Evolutionary conservation across 2,329 filamentous ascomycete species (phyloP), one percentile per base, ranked within the genome.

Genomic region (Penicillium rolfsii): DNA sequence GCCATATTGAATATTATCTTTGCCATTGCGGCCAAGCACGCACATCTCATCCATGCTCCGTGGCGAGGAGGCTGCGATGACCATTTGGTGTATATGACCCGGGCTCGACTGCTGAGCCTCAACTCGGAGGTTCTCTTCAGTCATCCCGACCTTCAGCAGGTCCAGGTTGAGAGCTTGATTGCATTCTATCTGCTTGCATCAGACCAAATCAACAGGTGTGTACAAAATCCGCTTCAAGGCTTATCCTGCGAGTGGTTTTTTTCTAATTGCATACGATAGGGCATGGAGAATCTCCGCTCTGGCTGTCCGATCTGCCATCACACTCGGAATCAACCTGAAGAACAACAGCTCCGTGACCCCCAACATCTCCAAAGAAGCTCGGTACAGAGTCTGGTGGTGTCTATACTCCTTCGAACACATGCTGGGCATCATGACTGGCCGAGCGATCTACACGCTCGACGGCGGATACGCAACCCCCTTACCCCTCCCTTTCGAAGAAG

Each of bases 341-440:
- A 78, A 74, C 49, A 70, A 73, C 19, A 77, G 74, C 38, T 61
- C 64, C 3, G 68, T 68, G 16, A 70, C 77, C 22, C 65, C 72
- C 16, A 69, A 73, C 33, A 65, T 70, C 6, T 74, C 76, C n/a
- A 79, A 76, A 57, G 76, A 78, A 62, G 70, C 72, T 36, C 73
- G 77, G 5, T 76, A 76, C 54, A 69, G 75, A 28, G 70, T 79
- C 1, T 80, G 78, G 78, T 79, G 76, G 73, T 73, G 76, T 26
- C 63, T 80, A 8, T 76, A 76, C 55, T 64, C 67, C 2, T 68
- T 79, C 3, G 77, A 80, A 59, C 73, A 75, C 41, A 70, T 73
- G 24, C 69, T 80, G 14, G 72, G 73, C 35, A 68, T 71, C 50
- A 77, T 79, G 71, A 78, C 77, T 4, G 77, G 77, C 40, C 72